Evolutionary conservation across 176 grass and related monocot species (phyloP).

Genomic region (Cenchrus purpureus): DNA sequence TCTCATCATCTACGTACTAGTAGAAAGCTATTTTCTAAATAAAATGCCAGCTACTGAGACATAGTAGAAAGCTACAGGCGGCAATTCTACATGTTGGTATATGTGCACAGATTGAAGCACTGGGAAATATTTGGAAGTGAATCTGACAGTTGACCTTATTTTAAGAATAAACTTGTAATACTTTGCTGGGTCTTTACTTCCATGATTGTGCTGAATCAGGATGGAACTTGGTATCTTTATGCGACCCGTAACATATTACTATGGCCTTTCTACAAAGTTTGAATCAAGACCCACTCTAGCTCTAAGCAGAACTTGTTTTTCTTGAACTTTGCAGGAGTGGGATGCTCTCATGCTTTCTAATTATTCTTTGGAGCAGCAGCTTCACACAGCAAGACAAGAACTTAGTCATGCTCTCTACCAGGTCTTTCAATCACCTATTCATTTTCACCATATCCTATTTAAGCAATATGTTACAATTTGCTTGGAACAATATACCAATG

Average conservation of each 20-base stretch:
- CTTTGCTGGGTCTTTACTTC: background rate
- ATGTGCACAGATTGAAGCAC: no score
- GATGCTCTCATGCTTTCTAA: constrained; percentile 98
- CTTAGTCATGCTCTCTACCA: constrained; percentile 98
- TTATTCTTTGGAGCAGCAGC: constrained; percentile 94
- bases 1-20: background rate
- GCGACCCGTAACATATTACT: background rate
- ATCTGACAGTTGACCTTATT: background rate
- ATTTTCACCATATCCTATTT: background rate
- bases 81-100: background rate
- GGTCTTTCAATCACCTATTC: constrained; percentile 50
- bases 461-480: constrained; percentile 8
- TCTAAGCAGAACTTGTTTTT: constrained; percentile 36
- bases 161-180: background rate
- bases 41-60: background rate
- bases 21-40: background rate
- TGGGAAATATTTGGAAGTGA: background rate
- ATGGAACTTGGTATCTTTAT: constrained; percentile 4
- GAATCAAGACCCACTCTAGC: constrained; percentile 6
- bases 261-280: background rate
- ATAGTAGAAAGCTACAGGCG: no score
- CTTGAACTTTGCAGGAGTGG: constrained; percentile 73
- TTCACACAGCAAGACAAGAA: constrained; percentile 96
- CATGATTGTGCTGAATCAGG: background rate
- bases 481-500: constrained; percentile 8